phyloP scores from a whole-genome alignment of 2,329 filamentous ascomycete species.

The Stagonosporopsis chrysanthemi region DNA sequence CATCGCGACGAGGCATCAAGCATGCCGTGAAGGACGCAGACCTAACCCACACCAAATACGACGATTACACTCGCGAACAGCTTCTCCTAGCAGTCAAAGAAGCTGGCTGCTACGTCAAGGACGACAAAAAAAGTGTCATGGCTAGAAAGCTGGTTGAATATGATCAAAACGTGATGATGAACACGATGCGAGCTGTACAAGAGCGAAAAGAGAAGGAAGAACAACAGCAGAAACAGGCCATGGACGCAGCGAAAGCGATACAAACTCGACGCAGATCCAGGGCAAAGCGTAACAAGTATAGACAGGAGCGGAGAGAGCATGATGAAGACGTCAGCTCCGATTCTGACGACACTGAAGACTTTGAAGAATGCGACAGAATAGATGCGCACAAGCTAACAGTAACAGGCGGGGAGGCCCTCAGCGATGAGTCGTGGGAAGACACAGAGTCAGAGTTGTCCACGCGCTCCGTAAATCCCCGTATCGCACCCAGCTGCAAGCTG shows the following conservation, averaged over 20 bases:
- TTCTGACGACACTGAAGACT: constrained; percentile 11
- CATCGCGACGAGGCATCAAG: constrained; percentile 38
- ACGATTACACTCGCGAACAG: constrained; percentile 33
- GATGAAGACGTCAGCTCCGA: constrained; percentile 31
- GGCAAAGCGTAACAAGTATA: constrained; percentile 18
- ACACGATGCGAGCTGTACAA: constrained; percentile 17
- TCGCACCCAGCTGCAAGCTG: constrained; percentile 26
- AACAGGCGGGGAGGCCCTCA: constrained; percentile 23
- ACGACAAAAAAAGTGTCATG: constrained; percentile 43
- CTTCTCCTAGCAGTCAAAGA: constrained; percentile 30
- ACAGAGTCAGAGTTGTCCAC: constrained; percentile 23
- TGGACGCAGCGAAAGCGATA: constrained; percentile 10
- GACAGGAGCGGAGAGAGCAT: constrained; percentile 13
- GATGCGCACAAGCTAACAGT: constrained; percentile 10
- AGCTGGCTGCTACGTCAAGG: constrained; percentile 35
- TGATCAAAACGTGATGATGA: constrained; percentile 5
- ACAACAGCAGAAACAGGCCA: constrained; percentile 18
- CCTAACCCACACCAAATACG: constrained; percentile 40
- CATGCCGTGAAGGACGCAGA: constrained; percentile 40
- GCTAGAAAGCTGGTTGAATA: constrained; percentile 28
- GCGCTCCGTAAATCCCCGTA: not conserved
- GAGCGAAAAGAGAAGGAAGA: constrained; percentile 17
- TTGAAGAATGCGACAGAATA: constrained; percentile 3
- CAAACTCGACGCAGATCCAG: constrained; percentile 11
- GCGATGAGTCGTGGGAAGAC: constrained; percentile 33